Evolutionary conservation across 345 rosid species (phyloP).

Genomic region (Reutealis trisperma): DNA sequence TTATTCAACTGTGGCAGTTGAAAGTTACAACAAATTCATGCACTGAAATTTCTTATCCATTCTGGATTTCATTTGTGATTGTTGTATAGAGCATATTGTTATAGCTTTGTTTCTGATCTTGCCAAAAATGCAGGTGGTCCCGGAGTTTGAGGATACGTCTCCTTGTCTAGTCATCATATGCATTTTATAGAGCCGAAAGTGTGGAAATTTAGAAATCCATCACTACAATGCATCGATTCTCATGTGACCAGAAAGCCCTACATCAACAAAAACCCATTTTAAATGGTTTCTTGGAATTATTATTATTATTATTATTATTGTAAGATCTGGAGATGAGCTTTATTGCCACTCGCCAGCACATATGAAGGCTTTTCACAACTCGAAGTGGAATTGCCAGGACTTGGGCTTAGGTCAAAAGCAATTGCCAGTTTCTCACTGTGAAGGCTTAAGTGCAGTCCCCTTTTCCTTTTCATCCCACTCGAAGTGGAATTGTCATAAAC

Average conservation of each 20-base stretch:
- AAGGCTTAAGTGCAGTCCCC: conserved; percentile 27
- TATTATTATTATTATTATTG: conserved; percentile 9
- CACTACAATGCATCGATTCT: not conserved
- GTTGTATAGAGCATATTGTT: not conserved
- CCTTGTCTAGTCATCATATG: no score
- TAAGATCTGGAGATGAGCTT: conserved; percentile 22
- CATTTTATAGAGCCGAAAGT: not conserved
- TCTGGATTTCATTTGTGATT: not conserved
- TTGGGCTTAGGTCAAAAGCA: conserved; percentile 23
- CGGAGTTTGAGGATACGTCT: no score
- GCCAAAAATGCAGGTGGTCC: no score
- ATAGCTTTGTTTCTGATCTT: no score
- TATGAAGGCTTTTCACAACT: conserved; percentile 29
- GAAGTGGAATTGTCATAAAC: conserved; percentile 10
- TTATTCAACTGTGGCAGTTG: not conserved
- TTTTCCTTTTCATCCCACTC: conserved; percentile 22
- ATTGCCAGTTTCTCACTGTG: conserved; percentile 36
- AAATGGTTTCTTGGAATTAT: conserved; percentile 19
- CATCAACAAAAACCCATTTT: conserved; percentile 23
- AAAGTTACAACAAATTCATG: not conserved
- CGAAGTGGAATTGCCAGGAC: conserved; percentile 23
- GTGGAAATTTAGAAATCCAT: not conserved
- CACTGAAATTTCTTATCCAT: no score
- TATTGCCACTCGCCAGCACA: conserved; percentile 14
- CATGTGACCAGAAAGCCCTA: conserved; percentile 7